phyloP scores from a whole-genome alignment of 805 yeast species.

The Jamesozyma piceae region DNA sequence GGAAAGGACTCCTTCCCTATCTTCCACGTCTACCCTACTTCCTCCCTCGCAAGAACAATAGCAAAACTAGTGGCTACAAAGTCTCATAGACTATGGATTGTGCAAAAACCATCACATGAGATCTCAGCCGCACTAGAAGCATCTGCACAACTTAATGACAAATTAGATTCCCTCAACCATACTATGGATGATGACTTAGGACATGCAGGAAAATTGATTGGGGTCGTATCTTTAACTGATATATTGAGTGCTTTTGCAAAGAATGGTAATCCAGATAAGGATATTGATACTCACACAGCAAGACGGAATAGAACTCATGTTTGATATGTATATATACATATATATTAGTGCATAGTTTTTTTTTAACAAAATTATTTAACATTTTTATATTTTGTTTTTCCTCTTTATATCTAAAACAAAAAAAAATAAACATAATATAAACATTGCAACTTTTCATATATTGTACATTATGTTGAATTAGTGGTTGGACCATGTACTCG shows the following conservation, averaged over 20 bases:
- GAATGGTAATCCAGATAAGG: conserved; percentile 45
- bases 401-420: no score
- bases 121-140: conserved; percentile 3
- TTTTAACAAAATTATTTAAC: not conserved
- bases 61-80: conserved; percentile 95
- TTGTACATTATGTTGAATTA: no score
- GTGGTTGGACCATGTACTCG: no score
- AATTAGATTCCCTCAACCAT: conserved; percentile 14
- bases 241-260: conserved; percentile 74
- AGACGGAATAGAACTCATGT: conserved; percentile 73
- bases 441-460: no score
- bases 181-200: conserved; percentile 34
- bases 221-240: conserved; percentile 87
- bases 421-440: no score
- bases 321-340: not conserved
- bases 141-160: conserved; percentile 3
- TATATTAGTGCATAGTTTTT: not conserved
- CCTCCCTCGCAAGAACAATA: conserved; percentile 76
- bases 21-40: conserved; percentile 73
- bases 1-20: conserved; percentile 94
- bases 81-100: conserved; percentile 82
- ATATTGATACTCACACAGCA: conserved; percentile 77
- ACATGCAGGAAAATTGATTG: conserved; percentile 66
- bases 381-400: no score
- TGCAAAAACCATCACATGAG: conserved; percentile 37